Percentiles rank a stretch among this genome's conserved stretches.
Evolutionary conservation across 2,329 filamentous ascomycete species (phyloP).

Genomic region (Fusarium sp.): DNA sequence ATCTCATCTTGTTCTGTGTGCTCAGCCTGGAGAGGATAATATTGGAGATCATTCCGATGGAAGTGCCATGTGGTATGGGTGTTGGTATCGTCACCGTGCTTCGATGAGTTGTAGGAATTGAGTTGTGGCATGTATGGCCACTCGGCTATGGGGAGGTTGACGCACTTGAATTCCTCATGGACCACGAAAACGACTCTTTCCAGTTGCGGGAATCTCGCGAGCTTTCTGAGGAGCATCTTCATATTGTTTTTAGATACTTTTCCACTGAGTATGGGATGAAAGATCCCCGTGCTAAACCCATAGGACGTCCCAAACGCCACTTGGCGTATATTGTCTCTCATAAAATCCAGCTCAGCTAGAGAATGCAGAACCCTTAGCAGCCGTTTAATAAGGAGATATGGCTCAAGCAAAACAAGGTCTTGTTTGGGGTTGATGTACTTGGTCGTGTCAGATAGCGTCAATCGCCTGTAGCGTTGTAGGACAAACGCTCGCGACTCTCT

Average conservation of each 20-base stretch:
- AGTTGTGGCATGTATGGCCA: constrained; percentile 28
- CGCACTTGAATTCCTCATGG: constrained; percentile 35
- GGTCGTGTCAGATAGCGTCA: constrained; percentile 28
- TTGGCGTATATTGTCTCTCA: constrained; percentile 31
- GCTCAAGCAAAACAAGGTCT: constrained; percentile 35
- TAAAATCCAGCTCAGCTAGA: constrained; percentile 29
- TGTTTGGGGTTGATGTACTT: constrained; percentile 32
- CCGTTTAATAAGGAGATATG: constrained; percentile 32
- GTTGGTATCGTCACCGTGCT: constrained; percentile 17
- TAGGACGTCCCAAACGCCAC: constrained; percentile 39
- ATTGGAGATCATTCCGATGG: constrained; percentile 25
- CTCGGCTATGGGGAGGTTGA: constrained; percentile 3
- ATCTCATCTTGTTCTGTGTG: constrained; percentile 10
- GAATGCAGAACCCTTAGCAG: constrained; percentile 32
- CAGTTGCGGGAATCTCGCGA: constrained; percentile 25
- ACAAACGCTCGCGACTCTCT: constrained; percentile 26
- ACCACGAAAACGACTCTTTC: constrained; percentile 33
- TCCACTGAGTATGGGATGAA: constrained; percentile 31
- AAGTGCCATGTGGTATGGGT: constrained; percentile 20
- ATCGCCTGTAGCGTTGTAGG: constrained; percentile 23
- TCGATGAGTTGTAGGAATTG: constrained; percentile 24
- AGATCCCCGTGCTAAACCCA: constrained; percentile 38
- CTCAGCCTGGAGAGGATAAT: constrained; percentile 24
- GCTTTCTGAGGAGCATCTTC: constrained; percentile 33
- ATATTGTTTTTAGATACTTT: constrained; percentile 38